phyloP scores from a whole-genome alignment of 2,329 filamentous ascomycete genomes.

The Arthrobotrys entomopaga region DNA sequence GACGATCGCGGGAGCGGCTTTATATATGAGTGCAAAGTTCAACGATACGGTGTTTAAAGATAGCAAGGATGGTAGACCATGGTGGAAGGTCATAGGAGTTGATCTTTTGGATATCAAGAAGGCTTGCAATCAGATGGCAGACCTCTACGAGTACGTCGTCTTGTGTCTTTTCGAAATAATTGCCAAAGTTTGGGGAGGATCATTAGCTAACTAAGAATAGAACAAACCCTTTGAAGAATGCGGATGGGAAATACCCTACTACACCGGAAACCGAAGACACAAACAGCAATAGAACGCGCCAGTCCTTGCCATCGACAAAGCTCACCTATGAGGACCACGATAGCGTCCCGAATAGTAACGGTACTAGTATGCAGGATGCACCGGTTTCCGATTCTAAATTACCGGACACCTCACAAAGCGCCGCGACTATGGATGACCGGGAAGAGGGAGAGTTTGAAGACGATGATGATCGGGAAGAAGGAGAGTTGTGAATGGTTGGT shows the following conservation, averaged over 20 bases:
- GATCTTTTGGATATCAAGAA: conserved; percentile 62
- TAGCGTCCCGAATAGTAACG: conserved; percentile 36
- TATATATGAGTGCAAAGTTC: conserved; percentile 86
- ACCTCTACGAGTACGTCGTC: conserved; percentile 59
- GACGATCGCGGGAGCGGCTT: conserved; percentile 82
- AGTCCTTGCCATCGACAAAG: conserved; percentile 33
- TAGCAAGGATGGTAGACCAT: conserved; percentile 75
- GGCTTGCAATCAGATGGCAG: conserved; percentile 59
- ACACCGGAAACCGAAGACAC: conserved; percentile 53
- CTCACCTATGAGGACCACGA: conserved; percentile 46
- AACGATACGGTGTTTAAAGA: conserved; percentile 80
- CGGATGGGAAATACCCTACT: conserved; percentile 51
- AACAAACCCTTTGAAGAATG: conserved; percentile 52
- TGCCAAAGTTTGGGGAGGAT: conserved; percentile 4
- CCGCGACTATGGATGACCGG: conserved; percentile 48
- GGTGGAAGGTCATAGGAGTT: conserved; percentile 85
- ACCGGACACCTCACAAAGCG: conserved; percentile 53
- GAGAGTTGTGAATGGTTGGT: conserved; percentile 34
- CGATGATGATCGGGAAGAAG: conserved; percentile 53
- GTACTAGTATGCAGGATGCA: conserved; percentile 45
- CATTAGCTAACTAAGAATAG: conserved; percentile 20
- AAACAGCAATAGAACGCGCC: conserved; percentile 53
- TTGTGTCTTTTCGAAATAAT: conserved; percentile 13
- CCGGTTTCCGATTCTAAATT: conserved; percentile 42
- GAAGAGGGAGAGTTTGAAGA: conserved; percentile 53